Percentiles rank a stretch among this genome's conserved stretches.
These are phyloP conservation scores for Colletotrichum spaethianum DNA, from an alignment of 2,329 filamentous ascomycete genomes.

Conservation along the genomic window DNA sequence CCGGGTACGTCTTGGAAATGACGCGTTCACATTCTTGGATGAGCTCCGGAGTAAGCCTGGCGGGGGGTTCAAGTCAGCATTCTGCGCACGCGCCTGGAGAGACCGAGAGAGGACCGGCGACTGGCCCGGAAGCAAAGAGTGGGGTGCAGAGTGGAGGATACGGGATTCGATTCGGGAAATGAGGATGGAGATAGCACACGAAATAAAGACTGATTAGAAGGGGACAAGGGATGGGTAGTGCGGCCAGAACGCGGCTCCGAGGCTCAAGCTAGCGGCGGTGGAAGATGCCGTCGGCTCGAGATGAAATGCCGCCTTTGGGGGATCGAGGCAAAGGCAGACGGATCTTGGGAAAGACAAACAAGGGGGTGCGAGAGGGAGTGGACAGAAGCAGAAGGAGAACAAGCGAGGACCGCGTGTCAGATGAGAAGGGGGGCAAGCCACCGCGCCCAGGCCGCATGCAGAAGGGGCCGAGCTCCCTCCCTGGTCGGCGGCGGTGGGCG, in stretches of 20 bases:
- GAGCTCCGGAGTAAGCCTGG: constrained; percentile 69
- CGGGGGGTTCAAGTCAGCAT: constrained; percentile 26
- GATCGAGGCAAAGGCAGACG: constrained; percentile 30
- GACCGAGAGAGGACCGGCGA: constrained; percentile 17
- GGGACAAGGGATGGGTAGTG: constrained; percentile 6
- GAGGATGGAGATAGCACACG: constrained; percentile 28
- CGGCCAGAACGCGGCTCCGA: constrained; percentile 25
- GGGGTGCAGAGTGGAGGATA: constrained; percentile 22
- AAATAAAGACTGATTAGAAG: constrained; percentile 26
- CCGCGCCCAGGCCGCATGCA: constrained; percentile 41
- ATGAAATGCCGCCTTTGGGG: constrained; percentile 27
- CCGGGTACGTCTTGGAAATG: constrained; percentile 72
- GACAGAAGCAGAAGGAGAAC: constrained; percentile 19
- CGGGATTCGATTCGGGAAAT: constrained; percentile 40
- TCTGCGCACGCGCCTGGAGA: constrained; percentile 2
- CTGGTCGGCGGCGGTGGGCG: constrained; percentile 29
- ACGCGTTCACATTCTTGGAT: constrained; percentile 73
- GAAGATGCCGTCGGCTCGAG: constrained; percentile 29
- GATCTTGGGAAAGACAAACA: constrained; percentile 26
- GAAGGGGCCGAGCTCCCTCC: constrained; percentile 39
- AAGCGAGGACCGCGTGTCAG: constrained; percentile 16
- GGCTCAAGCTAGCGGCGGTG: constrained; percentile 31
- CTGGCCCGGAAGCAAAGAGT: constrained; percentile 32
- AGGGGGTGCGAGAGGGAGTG: constrained; percentile 1
- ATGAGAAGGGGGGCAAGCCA: constrained; percentile 37